Evolutionary conservation across 163 green algal genomes (phyloP).

Genomic region (Botryococcus braunii): DNA sequence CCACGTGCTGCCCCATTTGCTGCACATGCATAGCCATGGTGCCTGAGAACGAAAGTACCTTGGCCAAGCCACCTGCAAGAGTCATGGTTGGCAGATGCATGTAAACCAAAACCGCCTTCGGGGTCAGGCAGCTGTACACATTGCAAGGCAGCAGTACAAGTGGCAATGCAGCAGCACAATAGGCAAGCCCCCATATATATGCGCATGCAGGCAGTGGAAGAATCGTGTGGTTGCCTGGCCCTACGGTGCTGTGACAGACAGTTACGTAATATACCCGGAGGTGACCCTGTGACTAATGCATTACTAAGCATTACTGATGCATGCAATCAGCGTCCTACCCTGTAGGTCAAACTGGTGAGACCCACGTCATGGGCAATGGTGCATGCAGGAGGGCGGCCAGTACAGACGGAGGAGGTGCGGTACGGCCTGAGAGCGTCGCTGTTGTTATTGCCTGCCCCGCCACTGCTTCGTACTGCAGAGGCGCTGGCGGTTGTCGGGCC

Average conservation of each 20-base stretch:
- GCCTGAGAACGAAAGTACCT: no score
- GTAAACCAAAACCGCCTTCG: no score
- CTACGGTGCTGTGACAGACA: background rate
- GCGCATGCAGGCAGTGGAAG: no score
- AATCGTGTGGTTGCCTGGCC: background rate
- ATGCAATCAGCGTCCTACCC: no score
- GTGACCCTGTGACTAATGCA: background rate
- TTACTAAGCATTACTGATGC: background rate
- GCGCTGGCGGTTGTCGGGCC: constrained; percentile 29
- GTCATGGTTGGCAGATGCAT: no score
- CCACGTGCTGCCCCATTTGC: no score
- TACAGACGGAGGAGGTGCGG: constrained; percentile 29
- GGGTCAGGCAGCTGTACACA: no score
- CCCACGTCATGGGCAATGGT: background rate
- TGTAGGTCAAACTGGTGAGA: background rate
- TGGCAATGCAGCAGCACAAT: no score
- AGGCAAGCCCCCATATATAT: no score
- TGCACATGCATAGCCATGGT: no score
- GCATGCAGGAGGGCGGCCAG: constrained; percentile 15
- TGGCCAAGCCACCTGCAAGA: no score
- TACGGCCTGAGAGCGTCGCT: constrained; percentile 30
- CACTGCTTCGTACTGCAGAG: constrained; percentile 20
- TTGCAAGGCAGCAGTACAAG: no score
- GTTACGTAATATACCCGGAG: background rate
- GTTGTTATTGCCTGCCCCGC: constrained; percentile 27